Evolutionary conservation across 352 stramenopile species (phyloP).

Genomic region (Phytophthora ohioensis): DNA sequence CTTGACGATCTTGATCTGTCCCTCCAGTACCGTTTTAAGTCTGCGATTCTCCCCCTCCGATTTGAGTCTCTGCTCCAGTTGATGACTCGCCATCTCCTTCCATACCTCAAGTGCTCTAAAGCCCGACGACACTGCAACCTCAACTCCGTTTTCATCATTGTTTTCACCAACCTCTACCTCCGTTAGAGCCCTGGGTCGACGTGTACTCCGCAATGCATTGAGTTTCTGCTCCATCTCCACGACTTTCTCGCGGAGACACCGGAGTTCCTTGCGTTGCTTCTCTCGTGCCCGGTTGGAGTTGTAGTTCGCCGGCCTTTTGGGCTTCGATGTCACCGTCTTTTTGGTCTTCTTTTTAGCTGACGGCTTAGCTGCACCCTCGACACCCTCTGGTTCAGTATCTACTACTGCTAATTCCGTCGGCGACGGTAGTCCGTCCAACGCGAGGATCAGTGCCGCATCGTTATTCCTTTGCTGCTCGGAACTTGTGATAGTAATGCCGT

Average conservation of each 20-base stretch:
- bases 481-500: not conserved
- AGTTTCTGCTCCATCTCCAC: constrained; percentile 53
- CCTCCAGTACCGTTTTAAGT: constrained; percentile 61
- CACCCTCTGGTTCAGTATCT: constrained; percentile 2
- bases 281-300: constrained; percentile 53
- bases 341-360: constrained; percentile 15
- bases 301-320: constrained; percentile 40
- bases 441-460: constrained; percentile 11
- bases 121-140: not conserved
- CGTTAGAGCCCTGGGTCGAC: not conserved
- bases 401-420: constrained; percentile 18
- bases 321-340: constrained; percentile 1
- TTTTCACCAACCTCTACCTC: not conserved
- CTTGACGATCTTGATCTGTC: constrained; percentile 69
- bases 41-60: constrained; percentile 65
- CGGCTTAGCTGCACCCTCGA: not conserved
- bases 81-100: constrained; percentile 52
- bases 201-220: constrained; percentile 32
- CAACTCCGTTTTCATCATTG: not conserved
- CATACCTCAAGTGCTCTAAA: constrained; percentile 38
- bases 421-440: constrained; percentile 30
- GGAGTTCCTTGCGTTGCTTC: constrained; percentile 47
- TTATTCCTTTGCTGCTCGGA: not conserved
- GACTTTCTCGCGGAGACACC: constrained; percentile 56
- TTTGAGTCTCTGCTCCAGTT: constrained; percentile 54